Conservation (phyloP, 2,329 filamentous ascomycete genomes). For the Lachnellula suecica region DNA sequence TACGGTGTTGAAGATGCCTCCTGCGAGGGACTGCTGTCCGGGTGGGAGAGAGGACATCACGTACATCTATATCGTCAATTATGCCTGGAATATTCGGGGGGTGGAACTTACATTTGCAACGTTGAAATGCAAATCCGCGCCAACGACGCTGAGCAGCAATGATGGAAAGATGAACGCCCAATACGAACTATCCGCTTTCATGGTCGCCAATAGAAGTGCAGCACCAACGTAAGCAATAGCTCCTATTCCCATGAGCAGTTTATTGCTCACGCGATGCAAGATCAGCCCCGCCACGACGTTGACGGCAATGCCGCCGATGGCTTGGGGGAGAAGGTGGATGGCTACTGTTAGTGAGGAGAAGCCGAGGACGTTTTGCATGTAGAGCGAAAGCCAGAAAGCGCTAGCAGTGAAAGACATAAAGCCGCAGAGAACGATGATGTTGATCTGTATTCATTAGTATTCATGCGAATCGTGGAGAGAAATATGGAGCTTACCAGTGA, state of each 20-base stretch:
- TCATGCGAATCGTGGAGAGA: constrained; percentile 1
- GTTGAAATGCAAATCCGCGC: constrained; percentile 69
- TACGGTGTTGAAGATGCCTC: constrained; percentile 68
- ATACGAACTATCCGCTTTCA: constrained; percentile 53
- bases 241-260: constrained; percentile 53
- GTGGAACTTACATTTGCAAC: constrained; percentile 57
- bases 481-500: constrained; percentile 55
- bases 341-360: constrained; percentile 58
- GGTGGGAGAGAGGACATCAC: constrained; percentile 64
- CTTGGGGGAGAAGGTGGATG: constrained; percentile 64
- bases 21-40: constrained; percentile 59
- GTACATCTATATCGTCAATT: constrained; percentile 54
- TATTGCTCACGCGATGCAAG: constrained; percentile 65
- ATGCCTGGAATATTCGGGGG: constrained; percentile 9
- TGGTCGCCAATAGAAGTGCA: constrained; percentile 54
- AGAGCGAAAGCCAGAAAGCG: constrained; percentile 63
- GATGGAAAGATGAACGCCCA: constrained; percentile 66
- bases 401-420: constrained; percentile 60
- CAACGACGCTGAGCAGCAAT: constrained; percentile 58
- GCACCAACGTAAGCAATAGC: constrained; percentile 38
- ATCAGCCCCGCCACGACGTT: constrained; percentile 63
- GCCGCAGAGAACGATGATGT: constrained; percentile 55
- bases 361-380: constrained; percentile 56
- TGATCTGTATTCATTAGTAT: constrained; percentile 40
- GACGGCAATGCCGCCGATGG: constrained; percentile 60